Evolutionary conservation across 1,284 basidiomycete genomes (phyloP).

Genomic region (Malassezia sympodialis): DNA sequence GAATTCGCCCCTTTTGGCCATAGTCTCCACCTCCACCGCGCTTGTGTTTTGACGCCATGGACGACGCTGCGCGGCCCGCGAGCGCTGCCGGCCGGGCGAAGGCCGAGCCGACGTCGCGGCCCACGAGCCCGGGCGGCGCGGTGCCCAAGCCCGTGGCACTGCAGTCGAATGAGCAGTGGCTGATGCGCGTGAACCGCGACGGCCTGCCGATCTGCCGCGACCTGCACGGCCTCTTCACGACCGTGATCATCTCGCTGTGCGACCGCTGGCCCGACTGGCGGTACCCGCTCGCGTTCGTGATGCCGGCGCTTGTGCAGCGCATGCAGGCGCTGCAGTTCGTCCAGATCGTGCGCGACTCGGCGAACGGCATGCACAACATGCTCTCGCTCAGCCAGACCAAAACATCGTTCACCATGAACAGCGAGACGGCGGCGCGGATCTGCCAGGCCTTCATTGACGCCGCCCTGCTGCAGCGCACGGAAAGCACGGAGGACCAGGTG

Average conservation of each 20-base stretch:
- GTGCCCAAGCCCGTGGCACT: conserved; percentile 9
- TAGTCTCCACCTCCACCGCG: neutral
- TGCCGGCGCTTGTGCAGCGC: conserved; percentile 89
- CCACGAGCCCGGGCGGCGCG: neutral
- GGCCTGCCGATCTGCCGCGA: conserved; percentile 56
- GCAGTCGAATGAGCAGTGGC: conserved; percentile 17
- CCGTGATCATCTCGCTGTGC: conserved; percentile 76
- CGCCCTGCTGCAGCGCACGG: conserved; percentile 62
- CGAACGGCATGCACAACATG: conserved; percentile 89
- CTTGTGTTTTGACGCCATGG: neutral
- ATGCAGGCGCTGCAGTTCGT: conserved; percentile 94
- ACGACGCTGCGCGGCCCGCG: neutral
- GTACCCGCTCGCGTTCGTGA: conserved; percentile 72
- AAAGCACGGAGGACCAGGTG: conserved; percentile 73
- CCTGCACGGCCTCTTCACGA: conserved; percentile 94
- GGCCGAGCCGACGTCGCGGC: neutral
- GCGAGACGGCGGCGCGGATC: conserved; percentile 98
- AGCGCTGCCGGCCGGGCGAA: neutral
- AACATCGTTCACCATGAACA: conserved; percentile 97
- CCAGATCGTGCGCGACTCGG: conserved; percentile 92
- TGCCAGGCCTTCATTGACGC: conserved; percentile 99
- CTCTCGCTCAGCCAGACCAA: conserved; percentile 98
- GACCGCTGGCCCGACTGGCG: conserved; percentile 20
- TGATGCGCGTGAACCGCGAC: conserved; percentile 14
- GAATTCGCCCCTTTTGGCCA: neutral